These are phyloP conservation scores for Rhododendron williamsianum DNA, from an alignment of 148 eudicot genomes.

Conservation along the genomic window DNA sequence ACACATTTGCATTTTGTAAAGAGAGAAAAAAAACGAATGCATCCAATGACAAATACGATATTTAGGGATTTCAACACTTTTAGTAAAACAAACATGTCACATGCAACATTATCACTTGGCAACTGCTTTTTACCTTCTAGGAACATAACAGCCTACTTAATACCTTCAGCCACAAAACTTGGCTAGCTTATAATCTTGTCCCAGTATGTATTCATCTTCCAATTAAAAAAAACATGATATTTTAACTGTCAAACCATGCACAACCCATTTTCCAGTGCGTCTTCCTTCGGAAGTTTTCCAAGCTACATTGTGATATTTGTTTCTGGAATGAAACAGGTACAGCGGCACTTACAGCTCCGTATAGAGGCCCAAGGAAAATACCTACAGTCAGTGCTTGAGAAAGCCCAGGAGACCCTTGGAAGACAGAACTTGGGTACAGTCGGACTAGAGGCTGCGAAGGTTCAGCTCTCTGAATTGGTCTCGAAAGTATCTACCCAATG, in stretches of 20 bases:
- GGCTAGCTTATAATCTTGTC: neutral
- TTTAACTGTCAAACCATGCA: neutral
- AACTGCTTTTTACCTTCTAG: neutral
- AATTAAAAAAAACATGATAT: neutral
- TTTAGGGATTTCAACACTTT: neutral
- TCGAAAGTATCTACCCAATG: slow-evolving; percentile 71
- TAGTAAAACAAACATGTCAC: neutral
- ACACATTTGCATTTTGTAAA: neutral
- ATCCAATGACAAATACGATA: neutral
- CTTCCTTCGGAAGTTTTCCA: neutral
- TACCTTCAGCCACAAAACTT: neutral
- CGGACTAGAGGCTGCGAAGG: slow-evolving; percentile 76
- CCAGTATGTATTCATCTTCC: neutral
- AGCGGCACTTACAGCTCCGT: slow-evolving; percentile 75
- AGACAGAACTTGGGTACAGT: slow-evolving; percentile 66
- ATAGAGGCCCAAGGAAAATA: slow-evolving; percentile 95
- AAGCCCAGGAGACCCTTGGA: slow-evolving; percentile 82
- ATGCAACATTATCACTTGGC: neutral
- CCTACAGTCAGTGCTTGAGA: slow-evolving; percentile 77
- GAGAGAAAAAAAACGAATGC: neutral
- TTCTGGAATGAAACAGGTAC: slow-evolving; percentile 45
- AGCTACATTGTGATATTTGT: neutral
- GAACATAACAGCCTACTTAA: neutral
- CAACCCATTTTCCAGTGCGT: neutral
- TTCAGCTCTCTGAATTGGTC: slow-evolving; percentile 67